A percentile compares a stretch with the other conserved stretches of the same genome.
Conservation (phyloP, 305 asterid species). For the Rubia tinctorum region DNA sequence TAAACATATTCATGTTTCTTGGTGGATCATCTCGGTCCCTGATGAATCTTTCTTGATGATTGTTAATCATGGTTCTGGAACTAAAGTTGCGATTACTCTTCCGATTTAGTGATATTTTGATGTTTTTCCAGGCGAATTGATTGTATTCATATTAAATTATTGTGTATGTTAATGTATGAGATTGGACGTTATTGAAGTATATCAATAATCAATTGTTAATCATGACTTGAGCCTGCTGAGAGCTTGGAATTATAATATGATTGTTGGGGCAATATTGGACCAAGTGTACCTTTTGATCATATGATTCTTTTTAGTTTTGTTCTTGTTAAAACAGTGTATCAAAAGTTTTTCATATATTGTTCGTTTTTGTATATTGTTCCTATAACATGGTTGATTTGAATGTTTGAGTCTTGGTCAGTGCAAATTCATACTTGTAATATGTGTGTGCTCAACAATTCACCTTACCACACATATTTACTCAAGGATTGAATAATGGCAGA, state of each 20-base stretch:
- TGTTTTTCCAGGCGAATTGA: too few species aligned
- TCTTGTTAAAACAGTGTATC: neutral
- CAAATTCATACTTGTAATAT: neutral
- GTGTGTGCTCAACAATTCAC: too few species aligned
- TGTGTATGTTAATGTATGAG: too few species aligned
- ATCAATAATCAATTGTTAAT: too few species aligned
- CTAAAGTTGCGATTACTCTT: slow-evolving; percentile 23
- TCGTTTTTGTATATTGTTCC: too few species aligned
- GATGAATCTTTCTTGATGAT: slow-evolving; percentile 38
- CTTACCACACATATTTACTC: too few species aligned
- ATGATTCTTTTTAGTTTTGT: neutral
- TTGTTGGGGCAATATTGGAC: neutral
- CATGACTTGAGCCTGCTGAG: too few species aligned
- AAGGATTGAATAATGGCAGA: too few species aligned
- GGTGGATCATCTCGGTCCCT: slow-evolving; percentile 33
- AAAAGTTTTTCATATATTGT: too few species aligned
- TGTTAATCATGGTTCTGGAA: slow-evolving; percentile 9
- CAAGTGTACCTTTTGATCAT: neutral
- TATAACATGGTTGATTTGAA: neutral
- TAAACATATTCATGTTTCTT: slow-evolving; percentile 27
- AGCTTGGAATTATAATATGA: neutral
- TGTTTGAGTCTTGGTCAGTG: neutral
- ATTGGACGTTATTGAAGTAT: too few species aligned
- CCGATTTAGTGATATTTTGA: slow-evolving; percentile 5
- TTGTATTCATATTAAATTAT: too few species aligned